Conservation (phyloP, 768 basidiomycete species). For the Coprinopsis cinerea region DNA sequence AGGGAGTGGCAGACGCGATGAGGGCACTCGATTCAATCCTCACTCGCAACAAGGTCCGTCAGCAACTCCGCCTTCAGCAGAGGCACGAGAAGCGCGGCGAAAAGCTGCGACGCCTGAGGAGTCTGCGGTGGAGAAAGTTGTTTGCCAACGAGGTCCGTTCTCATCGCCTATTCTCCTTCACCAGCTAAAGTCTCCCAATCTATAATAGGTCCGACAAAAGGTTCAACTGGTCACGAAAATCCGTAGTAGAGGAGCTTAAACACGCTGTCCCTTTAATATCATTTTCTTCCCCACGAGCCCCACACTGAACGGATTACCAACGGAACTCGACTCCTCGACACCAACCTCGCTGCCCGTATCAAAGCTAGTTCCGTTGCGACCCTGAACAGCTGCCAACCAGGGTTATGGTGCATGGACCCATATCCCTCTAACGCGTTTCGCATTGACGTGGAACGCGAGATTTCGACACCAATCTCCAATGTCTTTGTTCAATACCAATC, state of each 20-base stretch:
- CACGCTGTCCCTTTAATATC: constrained; percentile 7
- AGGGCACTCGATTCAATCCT: constrained; percentile 46
- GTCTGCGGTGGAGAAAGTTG: constrained; percentile 72
- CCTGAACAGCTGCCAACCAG: constrained; percentile 4
- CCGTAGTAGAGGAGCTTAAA: constrained; percentile 67
- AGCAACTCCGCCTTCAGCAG: constrained; percentile 40
- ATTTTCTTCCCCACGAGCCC: not conserved
- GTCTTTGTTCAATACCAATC: not conserved
- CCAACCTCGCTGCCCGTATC: not conserved
- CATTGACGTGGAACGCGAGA: not conserved
- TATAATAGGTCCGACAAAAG: constrained; percentile 69
- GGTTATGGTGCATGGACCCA: not conserved
- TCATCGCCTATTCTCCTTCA: constrained; percentile 5
- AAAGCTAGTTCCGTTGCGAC: constrained; percentile 8
- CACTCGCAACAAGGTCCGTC: constrained; percentile 46
- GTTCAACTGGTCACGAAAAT: constrained; percentile 77
- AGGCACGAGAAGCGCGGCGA: constrained; percentile 82
- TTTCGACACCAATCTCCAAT: not conserved
- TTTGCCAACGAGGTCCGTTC: constrained; percentile 71
- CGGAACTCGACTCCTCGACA: constrained; percentile 3
- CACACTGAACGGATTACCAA: constrained; percentile 1
- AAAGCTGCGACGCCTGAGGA: constrained; percentile 68
- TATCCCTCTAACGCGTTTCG: constrained; percentile 1
- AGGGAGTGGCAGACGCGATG: constrained; percentile 44
- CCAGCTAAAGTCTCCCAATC: constrained; percentile 9